phyloP scores from a whole-genome alignment of 768 basidiomycete genomes.

The Tylopilus vinaceipallidus region DNA sequence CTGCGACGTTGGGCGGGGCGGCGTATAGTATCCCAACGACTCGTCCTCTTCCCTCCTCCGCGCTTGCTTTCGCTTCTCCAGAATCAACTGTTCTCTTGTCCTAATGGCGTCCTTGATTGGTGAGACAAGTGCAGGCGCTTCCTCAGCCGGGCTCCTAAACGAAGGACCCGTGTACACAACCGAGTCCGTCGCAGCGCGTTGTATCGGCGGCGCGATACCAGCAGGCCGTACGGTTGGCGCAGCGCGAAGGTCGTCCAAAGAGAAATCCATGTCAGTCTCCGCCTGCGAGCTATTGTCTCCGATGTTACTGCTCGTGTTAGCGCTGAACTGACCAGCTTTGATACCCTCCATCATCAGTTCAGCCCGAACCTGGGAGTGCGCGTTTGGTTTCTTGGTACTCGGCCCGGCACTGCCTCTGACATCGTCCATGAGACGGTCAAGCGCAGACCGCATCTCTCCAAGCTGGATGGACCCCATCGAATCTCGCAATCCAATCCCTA shows the following conservation, averaged over 20 bases:
- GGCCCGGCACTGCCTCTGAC: slow-evolving; percentile 37
- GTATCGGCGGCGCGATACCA: slow-evolving; percentile 31
- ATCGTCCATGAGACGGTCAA: slow-evolving; percentile 72
- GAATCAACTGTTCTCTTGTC: slow-evolving; percentile 62
- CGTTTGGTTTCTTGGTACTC: slow-evolving; percentile 22
- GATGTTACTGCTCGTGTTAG: slow-evolving; percentile 34
- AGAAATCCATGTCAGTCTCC: slow-evolving; percentile 33
- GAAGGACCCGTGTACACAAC: slow-evolving; percentile 30
- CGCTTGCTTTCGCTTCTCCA: slow-evolving; percentile 66
- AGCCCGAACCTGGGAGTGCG: slow-evolving; percentile 15
- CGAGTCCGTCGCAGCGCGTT: slow-evolving; percentile 55
- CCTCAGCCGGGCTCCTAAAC: slow-evolving; percentile 33
- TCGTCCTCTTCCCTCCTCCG: slow-evolving; percentile 53
- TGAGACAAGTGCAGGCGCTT: slow-evolving; percentile 39
- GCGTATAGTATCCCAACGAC: slow-evolving; percentile 34
- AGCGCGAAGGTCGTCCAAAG: slow-evolving; percentile 25
- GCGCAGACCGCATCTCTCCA: slow-evolving; percentile 69
- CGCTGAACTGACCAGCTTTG: slow-evolving; percentile 32
- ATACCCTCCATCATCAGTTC: slow-evolving; percentile 35
- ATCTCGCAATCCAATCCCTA: slow-evolving; percentile 30
- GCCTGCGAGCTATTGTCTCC: slow-evolving; percentile 31
- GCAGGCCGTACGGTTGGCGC: slow-evolving; percentile 9
- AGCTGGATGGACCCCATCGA: slow-evolving; percentile 54
- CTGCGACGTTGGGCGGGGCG: slow-evolving; percentile 26
- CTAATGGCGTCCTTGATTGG: slow-evolving; percentile 67